Evolutionary conservation across 2,329 filamentous ascomycete species (phyloP).

Genomic region (Diaporthe citri): DNA sequence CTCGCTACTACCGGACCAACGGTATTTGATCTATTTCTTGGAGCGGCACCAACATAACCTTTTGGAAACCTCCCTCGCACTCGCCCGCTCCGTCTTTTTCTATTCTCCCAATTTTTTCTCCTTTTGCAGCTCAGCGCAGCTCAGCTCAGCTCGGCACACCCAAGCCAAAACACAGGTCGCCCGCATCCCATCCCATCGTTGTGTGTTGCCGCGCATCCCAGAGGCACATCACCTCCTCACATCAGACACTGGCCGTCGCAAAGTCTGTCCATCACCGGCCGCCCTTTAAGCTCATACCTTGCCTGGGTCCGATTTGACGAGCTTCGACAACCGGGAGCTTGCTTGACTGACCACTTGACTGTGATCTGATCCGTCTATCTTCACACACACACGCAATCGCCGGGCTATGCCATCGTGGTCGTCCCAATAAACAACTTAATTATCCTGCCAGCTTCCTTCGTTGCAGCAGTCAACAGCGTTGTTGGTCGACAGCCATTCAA

Average conservation of each 20-base stretch:
- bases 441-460: slow-evolving; percentile 44
- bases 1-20: slow-evolving; percentile 46
- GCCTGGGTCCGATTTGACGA: slow-evolving; percentile 49
- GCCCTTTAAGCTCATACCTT: slow-evolving; percentile 45
- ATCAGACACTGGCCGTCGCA: slow-evolving; percentile 54
- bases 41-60: slow-evolving; percentile 41
- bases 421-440: slow-evolving; percentile 60
- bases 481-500: slow-evolving; percentile 42
- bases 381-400: slow-evolving; percentile 39
- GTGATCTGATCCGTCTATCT: slow-evolving; percentile 47
- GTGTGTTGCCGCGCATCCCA: slow-evolving; percentile 44
- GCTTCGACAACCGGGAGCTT: slow-evolving; percentile 47
- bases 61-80: slow-evolving; percentile 19
- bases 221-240: slow-evolving; percentile 51
- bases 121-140: slow-evolving; percentile 16
- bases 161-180: slow-evolving; percentile 19
- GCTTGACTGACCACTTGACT: slow-evolving; percentile 44
- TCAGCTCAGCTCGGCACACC: slow-evolving; percentile 7
- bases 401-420: slow-evolving; percentile 44
- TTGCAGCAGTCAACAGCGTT: slow-evolving; percentile 22
- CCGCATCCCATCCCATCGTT: slow-evolving; percentile 42
- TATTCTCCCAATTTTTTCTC: slow-evolving; percentile 38
- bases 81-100: slow-evolving; percentile 36
- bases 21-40: slow-evolving; percentile 45
- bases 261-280: slow-evolving; percentile 47